phyloP scores from a whole-genome alignment of 116 monocot genomes.

The Dioscorea cayenensis region DNA sequence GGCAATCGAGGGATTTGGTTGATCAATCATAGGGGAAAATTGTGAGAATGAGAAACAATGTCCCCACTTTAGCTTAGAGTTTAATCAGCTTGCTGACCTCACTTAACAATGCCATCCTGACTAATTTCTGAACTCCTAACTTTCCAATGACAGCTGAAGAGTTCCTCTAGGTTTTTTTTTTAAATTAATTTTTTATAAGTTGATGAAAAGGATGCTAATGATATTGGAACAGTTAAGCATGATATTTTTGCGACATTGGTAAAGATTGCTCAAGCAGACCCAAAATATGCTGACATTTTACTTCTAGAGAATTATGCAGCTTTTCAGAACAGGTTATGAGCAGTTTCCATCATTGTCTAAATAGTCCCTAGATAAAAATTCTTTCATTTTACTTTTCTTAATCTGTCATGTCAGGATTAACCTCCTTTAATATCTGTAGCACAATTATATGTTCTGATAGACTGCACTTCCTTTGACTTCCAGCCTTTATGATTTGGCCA shows the following conservation, averaged over 20 bases:
- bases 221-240: constrained; percentile 51
- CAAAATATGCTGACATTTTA: constrained; percentile 76
- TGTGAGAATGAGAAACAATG: constrained; percentile 39
- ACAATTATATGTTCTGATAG: too few relatives aligned
- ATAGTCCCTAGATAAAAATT: background rate
- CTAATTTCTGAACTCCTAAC: background rate
- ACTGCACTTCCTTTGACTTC: too few relatives aligned
- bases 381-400: too few relatives aligned
- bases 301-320: constrained; percentile 95
- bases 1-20: constrained; percentile 93
- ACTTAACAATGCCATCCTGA: too few relatives aligned
- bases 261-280: constrained; percentile 83
- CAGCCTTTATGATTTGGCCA: too few relatives aligned
- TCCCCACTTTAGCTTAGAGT: background rate
- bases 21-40: constrained; percentile 93
- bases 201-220: background rate
- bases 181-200: background rate
- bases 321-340: constrained; percentile 84
- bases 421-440: too few relatives aligned
- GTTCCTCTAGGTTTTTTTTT: background rate
- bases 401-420: too few relatives aligned
- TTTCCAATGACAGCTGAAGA: background rate
- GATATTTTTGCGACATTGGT: constrained; percentile 85
- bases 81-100: background rate
- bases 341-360: background rate